These are phyloP conservation scores for Tuber borchii DNA, from an alignment of 495 filamentous ascomycete species.

Conservation along the genomic window DNA sequence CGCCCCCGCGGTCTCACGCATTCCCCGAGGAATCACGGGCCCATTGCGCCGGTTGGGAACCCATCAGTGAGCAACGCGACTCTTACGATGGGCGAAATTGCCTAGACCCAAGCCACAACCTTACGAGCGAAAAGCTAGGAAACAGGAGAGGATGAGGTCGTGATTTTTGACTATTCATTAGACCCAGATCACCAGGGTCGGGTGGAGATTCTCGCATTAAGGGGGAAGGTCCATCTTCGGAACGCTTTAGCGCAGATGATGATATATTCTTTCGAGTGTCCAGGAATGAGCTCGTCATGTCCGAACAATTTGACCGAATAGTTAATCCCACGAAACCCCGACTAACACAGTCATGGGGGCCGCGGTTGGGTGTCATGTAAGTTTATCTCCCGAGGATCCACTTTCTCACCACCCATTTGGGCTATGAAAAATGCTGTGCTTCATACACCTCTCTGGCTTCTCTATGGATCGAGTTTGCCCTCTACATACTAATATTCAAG, in stretches of 20 bases:
- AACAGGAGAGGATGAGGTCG: not conserved
- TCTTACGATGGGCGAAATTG: not conserved
- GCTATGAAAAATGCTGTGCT: not conserved
- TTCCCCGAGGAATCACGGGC: too few species aligned
- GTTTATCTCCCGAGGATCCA: not conserved
- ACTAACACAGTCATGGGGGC: not conserved
- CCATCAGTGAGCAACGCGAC: not conserved
- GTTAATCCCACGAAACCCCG: not conserved
- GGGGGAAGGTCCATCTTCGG: not conserved
- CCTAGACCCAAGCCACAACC: not conserved
- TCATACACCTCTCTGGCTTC: not conserved
- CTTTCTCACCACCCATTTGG: not conserved
- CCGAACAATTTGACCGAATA: not conserved
- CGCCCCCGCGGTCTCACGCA: too few species aligned
- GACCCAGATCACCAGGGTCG: too few species aligned
- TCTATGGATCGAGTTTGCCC: not conserved
- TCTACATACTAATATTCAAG: not conserved
- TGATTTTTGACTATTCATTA: not conserved
- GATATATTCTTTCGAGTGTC: not conserved
- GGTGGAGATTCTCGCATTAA: not conserved
- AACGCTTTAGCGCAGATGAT: not conserved
- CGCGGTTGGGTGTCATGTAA: not conserved
- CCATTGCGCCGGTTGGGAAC: not conserved
- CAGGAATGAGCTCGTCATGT: not conserved
- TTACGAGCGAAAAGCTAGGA: not conserved